Base-by-base conservation (phyloP, 306 rosid species). In the Dicorynia guianensis region DNA sequence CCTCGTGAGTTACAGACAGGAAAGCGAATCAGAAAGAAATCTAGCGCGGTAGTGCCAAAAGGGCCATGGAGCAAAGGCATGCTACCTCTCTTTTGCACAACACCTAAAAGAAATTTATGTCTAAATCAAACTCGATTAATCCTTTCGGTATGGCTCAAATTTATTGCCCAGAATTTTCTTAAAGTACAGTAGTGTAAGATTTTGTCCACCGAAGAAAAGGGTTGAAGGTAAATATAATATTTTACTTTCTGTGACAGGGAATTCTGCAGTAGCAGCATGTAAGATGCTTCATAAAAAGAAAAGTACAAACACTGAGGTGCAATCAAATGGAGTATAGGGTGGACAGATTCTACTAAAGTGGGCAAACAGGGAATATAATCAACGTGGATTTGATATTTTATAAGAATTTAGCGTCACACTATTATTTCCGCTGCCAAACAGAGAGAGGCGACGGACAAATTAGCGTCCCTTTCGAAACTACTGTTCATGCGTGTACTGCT, bases 1-100 rank as follows among this genome's bases (percentile, higher is more conserved):
- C 71, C 71, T 50, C 81, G 74, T 83, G 78, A 79, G 83, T 79
- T 78, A 78, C 65, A 64, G 79, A 83, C 68, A 74, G 50, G 57
- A 59, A 69, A 74, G 70, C 79, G 67, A 83, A 75, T 77, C 59
- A 67, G 77, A 70, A 49, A 73, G 58, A 17, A 34, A 77, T 49
- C 63, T 54, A 25, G 38, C 4, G n/a, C 14, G 14, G 2, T 54
- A 25, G 38, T 13, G 63, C 39, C 46, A 43, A 42, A 64, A 19
- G 12, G 52, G 52, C 42, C 35, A 66, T 42, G 60, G 42, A 49
- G 30, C 30, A 25, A 25, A 25, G 30, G 30, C 30, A 25, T 25
- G 30, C 30, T 25, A 1, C 30, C 30, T 25, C 30, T 25, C 30
- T 25, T 25, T 25, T 25, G 30, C 2, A 2, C 30, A 25, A 25